Evolutionary conservation across 2,329 filamentous ascomycete genomes (phyloP).

Genomic region (Phyllachora maydis): DNA sequence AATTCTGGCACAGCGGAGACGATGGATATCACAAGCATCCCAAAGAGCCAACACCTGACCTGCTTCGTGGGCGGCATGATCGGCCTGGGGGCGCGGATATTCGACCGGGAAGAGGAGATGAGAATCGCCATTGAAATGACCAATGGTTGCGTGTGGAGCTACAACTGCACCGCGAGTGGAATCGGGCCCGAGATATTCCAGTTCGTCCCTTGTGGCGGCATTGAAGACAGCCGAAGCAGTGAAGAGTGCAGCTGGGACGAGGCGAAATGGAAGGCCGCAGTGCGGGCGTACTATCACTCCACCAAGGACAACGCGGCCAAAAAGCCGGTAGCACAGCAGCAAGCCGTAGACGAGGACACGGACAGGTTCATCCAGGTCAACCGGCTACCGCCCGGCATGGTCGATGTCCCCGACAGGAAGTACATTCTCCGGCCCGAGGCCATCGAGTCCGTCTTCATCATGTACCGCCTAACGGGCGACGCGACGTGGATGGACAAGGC

Average conservation of each 20-base stretch:
- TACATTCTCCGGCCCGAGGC: conserved; percentile 58
- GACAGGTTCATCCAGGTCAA: conserved; percentile 2
- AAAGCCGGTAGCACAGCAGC: not conserved
- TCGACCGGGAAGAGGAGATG: conserved; percentile 31
- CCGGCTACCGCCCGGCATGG: conserved; percentile 22
- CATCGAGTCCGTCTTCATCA: conserved; percentile 62
- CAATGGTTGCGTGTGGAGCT: conserved; percentile 44
- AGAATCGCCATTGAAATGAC: conserved; percentile 35
- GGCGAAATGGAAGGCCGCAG: conserved; percentile 7
- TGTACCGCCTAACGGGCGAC: conserved; percentile 56
- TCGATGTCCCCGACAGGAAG: conserved; percentile 28
- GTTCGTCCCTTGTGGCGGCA: conserved; percentile 16
- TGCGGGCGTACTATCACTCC: conserved; percentile 4
- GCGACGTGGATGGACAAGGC: conserved; percentile 43
- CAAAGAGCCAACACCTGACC: conserved; percentile 30
- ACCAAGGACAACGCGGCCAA: not conserved
- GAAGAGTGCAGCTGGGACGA: conserved; percentile 7
- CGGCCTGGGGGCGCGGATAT: conserved; percentile 36
- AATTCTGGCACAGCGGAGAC: no score
- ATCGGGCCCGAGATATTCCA: conserved; percentile 41
- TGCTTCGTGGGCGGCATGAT: conserved; percentile 50
- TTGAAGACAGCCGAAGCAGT: conserved; percentile 6
- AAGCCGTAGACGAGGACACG: not conserved
- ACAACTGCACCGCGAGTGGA: conserved; percentile 31
- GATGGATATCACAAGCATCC: no score